Evolutionary conservation across 2,329 filamentous ascomycete genomes (phyloP).

Genomic region (Ascochyta clinopodiicola): DNA sequence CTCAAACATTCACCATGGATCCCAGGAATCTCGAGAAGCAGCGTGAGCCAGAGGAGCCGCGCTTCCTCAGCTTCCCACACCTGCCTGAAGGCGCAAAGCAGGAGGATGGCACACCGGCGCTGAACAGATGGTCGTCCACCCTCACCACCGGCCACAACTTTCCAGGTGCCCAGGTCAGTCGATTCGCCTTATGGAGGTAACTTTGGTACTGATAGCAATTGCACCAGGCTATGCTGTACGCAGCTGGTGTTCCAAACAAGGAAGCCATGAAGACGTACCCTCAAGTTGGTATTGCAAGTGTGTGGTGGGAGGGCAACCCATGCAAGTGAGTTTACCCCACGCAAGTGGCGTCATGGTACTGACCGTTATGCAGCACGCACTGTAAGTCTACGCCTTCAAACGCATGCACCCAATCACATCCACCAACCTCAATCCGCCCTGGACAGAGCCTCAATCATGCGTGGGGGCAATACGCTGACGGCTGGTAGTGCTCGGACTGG

Average conservation of each 20-base stretch:
- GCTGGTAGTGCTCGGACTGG: constrained; percentile 77
- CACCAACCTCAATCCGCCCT: neutral
- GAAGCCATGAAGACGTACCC: constrained; percentile 88
- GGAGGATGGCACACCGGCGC: constrained; percentile 63
- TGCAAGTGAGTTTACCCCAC: constrained; percentile 73
- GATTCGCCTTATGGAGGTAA: neutral
- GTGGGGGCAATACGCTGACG: constrained; percentile 25
- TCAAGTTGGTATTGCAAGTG: constrained; percentile 87
- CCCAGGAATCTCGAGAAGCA: constrained; percentile 46
- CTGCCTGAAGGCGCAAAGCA: constrained; percentile 59
- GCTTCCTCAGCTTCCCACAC: constrained; percentile 64
- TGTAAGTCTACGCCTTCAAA: constrained; percentile 40
- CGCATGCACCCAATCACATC: neutral
- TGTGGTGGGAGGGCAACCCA: constrained; percentile 98
- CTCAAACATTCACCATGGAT: constrained; percentile 39
- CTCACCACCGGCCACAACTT: constrained; percentile 88
- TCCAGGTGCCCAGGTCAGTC: constrained; percentile 80
- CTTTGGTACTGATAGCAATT: neutral
- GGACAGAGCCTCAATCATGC: constrained; percentile 18
- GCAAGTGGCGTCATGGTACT: constrained; percentile 27
- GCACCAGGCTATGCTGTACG: constrained; percentile 91
- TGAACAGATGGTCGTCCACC: constrained; percentile 87
- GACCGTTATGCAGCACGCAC: constrained; percentile 55
- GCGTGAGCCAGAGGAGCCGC: constrained; percentile 46
- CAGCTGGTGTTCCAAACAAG: constrained; percentile 82